Evolutionary conservation across 2,329 filamentous ascomycete species (phyloP), one percentile per base, ranked within the genome.

Genomic region (Annulohypoxylon truncatum): DNA sequence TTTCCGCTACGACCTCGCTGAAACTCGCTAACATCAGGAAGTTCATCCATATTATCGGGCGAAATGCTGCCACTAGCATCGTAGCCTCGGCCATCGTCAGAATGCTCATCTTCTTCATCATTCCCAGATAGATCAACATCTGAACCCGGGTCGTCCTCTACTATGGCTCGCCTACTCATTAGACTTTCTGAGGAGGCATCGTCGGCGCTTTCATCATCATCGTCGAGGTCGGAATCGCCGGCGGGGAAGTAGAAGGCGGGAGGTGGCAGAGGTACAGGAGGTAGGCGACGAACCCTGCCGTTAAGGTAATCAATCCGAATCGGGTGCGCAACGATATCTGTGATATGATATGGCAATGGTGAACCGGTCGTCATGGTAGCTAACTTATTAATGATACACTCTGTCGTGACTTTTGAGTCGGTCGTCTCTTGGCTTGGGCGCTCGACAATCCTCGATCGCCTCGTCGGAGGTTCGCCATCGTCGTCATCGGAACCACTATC

Each of bases 121-220:
- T 88, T 92, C 65, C 92, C 93, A 73, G 98, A 96, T 47, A 92
- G 79, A 72, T 92, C 87, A 69, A 90, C 90, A 12, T 92, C 92
- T 1, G 93, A 95, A 78, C 97, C 89, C 64, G 85, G 84, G 67
- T 97, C 92, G 76, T 94, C 90, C 20, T 74, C 73, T 7, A 73
- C 18, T 13, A 74, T 73, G 3, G 72, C 71, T 8, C 67, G 70
- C 48, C 70, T 67, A 29, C 67, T 69, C n/a, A 67, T 66, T 10
- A 67, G 50, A 33, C 69, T 70, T 28, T 67, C 60, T 7, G 64
- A 69, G 13, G 63, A 65, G 1, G 59, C 55, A 12, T 52, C 57
- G 8, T 73, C 72, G 2, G 63, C 72, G 15, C 66, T 71, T 1
- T 58, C 69, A 0, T 57, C 54, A 5, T 67, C 53, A 1, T 72